phyloP scores from a whole-genome alignment of 495 filamentous ascomycete species.

The Letharia lupina region DNA sequence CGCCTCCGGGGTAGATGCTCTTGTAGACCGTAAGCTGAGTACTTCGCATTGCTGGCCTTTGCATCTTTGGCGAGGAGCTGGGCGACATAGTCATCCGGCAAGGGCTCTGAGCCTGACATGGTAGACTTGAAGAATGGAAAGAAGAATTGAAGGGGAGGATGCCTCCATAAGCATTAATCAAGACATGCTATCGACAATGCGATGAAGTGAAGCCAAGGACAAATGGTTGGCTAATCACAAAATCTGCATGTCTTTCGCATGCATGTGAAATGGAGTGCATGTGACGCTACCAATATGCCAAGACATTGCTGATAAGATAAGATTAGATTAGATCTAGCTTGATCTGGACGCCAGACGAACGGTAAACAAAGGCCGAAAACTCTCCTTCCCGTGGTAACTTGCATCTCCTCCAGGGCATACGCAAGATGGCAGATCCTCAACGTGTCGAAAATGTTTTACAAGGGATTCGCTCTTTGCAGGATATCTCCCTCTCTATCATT shows the following conservation, averaged over 20 bases:
- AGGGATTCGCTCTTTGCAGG: slow-evolving; percentile 27
- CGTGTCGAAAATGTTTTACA: slow-evolving; percentile 19
- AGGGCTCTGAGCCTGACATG: slow-evolving; percentile 27
- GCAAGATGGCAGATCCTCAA: slow-evolving; percentile 9
- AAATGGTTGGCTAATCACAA: not conserved
- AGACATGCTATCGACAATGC: not conserved
- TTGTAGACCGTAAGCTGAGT: slow-evolving; percentile 62
- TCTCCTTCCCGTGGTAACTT: not conserved
- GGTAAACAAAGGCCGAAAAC: slow-evolving; percentile 12
- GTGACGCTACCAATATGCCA: slow-evolving; percentile 11
- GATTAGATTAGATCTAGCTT: not conserved
- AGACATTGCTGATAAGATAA: slow-evolving; percentile 13
- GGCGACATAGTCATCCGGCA: slow-evolving; percentile 62
- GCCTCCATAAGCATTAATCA: not conserved
- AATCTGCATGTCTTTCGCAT: not conserved
- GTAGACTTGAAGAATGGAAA: slow-evolving; percentile 14
- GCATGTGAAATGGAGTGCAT: not conserved
- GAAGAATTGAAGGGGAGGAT: not conserved
- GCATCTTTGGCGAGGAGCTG: slow-evolving; percentile 67
- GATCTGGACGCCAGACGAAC: not conserved
- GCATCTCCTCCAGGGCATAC: not conserved
- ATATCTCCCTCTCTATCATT: slow-evolving; percentile 55
- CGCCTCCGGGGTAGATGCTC: slow-evolving; percentile 66
- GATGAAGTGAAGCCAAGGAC: not conserved
- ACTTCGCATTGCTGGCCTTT: slow-evolving; percentile 56